Conservation (phyloP, 2,329 filamentous ascomycete genomes). For the Neoarthrinium moseri region DNA sequence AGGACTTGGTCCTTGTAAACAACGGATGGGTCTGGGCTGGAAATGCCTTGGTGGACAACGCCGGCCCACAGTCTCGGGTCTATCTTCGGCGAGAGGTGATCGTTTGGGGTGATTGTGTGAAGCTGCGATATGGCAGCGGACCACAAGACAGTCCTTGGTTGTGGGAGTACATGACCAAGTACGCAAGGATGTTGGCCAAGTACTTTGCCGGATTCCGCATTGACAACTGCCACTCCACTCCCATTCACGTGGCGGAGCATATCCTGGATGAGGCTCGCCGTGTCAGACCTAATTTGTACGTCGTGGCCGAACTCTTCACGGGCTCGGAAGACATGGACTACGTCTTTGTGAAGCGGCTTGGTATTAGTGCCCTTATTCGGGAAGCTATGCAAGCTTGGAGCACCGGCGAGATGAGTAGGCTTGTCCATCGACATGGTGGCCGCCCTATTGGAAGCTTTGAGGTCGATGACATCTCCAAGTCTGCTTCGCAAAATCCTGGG, state of each 20-base stretch:
- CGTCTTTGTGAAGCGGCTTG: conserved; percentile 89
- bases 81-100: conserved; percentile 96
- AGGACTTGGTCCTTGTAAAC: conserved; percentile 81
- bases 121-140: conserved; percentile 81
- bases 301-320: conserved; percentile 93
- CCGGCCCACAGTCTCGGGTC: conserved; percentile 83
- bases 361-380: conserved; percentile 86
- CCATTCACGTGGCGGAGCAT: conserved; percentile 89
- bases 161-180: conserved; percentile 94
- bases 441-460: conserved; percentile 97
- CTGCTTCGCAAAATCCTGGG: conserved; percentile 42
- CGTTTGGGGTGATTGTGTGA: conserved; percentile 98
- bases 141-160: conserved; percentile 87
- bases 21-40: conserved; percentile 99
- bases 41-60: conserved; percentile 91
- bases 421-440: conserved; percentile 92
- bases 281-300: conserved; percentile 82
- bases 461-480: conserved; percentile 76
- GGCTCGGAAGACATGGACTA: conserved; percentile 96
- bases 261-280: conserved; percentile 90
- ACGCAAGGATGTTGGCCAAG: conserved; percentile 88
- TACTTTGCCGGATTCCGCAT: conserved; percentile 95
- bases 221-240: conserved; percentile 97
- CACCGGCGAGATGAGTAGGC: conserved; percentile 84
- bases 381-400: conserved; percentile 99